phyloP scores from a whole-genome alignment of 768 basidiomycete species.

The Suillus clintonianus region DNA sequence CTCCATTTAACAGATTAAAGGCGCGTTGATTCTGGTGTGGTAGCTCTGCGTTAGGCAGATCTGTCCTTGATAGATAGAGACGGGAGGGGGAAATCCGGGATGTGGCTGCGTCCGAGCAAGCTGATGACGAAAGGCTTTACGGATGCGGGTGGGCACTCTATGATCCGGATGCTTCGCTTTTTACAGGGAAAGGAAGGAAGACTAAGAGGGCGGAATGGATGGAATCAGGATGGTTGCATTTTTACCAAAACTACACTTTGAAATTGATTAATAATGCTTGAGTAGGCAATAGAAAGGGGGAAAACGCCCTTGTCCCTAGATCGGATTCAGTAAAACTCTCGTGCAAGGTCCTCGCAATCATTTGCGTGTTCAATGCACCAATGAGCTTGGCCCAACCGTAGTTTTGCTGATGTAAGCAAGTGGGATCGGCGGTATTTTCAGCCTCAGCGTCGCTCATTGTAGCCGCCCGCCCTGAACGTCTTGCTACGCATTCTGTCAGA shows the following conservation, averaged over 20 bases:
- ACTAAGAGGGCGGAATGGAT: not conserved
- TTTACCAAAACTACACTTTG: not conserved
- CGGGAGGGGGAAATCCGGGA: not conserved
- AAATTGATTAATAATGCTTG: not conserved
- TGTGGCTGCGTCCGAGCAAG: not conserved
- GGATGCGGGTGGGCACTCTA: not conserved
- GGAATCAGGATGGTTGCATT: not conserved
- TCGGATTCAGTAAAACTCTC: not conserved
- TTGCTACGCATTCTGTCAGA: not conserved
- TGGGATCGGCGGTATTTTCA: no score
- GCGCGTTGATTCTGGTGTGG: not conserved
- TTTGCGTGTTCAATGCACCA: not conserved
- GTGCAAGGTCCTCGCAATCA: not conserved
- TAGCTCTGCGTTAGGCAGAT: not conserved
- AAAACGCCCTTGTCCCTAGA: not conserved
- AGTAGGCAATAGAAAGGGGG: not conserved
- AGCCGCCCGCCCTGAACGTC: not conserved
- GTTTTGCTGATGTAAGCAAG: no score
- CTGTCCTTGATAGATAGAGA: not conserved
- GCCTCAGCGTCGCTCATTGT: not conserved
- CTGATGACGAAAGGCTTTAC: not conserved
- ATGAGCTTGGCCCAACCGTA: no score
- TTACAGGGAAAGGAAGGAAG: not conserved
- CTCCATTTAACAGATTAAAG: not conserved
- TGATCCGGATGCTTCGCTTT: not conserved